Evolutionary conservation across 352 stramenopile species (phyloP).

Genomic region (Phytopythium kandeliae): DNA sequence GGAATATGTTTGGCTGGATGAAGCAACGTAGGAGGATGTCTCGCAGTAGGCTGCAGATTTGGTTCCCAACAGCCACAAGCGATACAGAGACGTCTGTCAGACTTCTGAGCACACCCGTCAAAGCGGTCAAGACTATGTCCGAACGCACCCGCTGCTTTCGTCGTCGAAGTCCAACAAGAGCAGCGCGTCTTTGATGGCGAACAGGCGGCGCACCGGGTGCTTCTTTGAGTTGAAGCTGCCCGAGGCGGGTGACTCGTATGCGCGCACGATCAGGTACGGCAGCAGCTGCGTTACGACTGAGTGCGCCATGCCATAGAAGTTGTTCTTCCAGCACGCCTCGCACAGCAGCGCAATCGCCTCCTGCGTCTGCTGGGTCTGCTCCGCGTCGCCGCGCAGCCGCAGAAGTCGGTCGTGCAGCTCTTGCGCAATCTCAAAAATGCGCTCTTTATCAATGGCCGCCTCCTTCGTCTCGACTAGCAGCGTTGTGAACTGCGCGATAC

Average conservation of each 20-base stretch:
- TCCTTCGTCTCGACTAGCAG: constrained; percentile 55
- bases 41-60: constrained; percentile 33
- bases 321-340: constrained; percentile 68
- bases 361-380: constrained; percentile 37
- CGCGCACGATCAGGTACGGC: constrained; percentile 78
- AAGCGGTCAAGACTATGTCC: neutral
- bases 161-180: constrained; percentile 81
- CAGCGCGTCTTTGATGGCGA: constrained; percentile 70
- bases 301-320: constrained; percentile 50
- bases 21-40: constrained; percentile 86
- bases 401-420: constrained; percentile 66
- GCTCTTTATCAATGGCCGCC: constrained; percentile 43
- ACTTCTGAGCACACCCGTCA: neutral
- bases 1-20: constrained; percentile 82
- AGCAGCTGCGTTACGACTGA: constrained; percentile 78
- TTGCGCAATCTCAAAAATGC: constrained; percentile 54
- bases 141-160: constrained; percentile 55
- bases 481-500: constrained; percentile 44
- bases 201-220: constrained; percentile 70
- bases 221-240: constrained; percentile 61
- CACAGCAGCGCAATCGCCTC: constrained; percentile 71
- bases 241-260: constrained; percentile 50
- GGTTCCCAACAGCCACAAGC: neutral
- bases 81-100: neutral
- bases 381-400: constrained; percentile 34